Conservation (phyloP, 2,329 filamentous ascomycete species). For the Arthrobotrys sphaeroides region DNA sequence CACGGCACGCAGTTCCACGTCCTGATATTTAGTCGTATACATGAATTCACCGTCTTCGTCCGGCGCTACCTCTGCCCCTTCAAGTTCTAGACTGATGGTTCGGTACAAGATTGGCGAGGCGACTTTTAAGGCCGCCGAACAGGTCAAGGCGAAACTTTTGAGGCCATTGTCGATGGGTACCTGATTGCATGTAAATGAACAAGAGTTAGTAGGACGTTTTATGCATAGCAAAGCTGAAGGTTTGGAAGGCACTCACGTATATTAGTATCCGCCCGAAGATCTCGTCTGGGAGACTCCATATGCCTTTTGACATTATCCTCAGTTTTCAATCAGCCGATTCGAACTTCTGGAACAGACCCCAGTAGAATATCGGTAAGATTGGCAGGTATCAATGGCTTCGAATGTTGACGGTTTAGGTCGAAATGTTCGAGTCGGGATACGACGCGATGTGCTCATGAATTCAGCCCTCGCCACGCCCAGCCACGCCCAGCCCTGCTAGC, state of each 20-base stretch:
- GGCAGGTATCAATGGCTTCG: background rate
- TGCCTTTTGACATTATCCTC: background rate
- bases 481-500: conserved; percentile 12
- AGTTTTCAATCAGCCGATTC: background rate
- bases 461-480: background rate
- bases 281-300: conserved; percentile 4
- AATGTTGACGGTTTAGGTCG: background rate
- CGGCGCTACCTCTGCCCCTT: background rate
- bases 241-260: background rate
- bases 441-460: conserved; percentile 15
- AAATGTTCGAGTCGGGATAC: background rate
- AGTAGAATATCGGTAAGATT: background rate
- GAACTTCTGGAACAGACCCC: background rate
- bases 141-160: conserved; percentile 23
- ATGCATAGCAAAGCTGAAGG: too few species aligned
- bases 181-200: background rate
- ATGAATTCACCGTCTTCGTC: background rate
- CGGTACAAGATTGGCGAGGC: conserved; percentile 31
- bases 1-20: background rate
- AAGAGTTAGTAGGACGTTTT: too few species aligned
- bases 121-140: conserved; percentile 15
- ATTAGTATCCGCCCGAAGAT: background rate
- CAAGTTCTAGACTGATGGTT: conserved; percentile 4
- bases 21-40: conserved; percentile 2
- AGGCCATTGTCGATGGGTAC: conserved; percentile 15